Percentiles rank a stretch among this genome's conserved stretches.
Conservation (phyloP, 164 flowering plant genomes). For the Umbilicus rupestris region DNA sequence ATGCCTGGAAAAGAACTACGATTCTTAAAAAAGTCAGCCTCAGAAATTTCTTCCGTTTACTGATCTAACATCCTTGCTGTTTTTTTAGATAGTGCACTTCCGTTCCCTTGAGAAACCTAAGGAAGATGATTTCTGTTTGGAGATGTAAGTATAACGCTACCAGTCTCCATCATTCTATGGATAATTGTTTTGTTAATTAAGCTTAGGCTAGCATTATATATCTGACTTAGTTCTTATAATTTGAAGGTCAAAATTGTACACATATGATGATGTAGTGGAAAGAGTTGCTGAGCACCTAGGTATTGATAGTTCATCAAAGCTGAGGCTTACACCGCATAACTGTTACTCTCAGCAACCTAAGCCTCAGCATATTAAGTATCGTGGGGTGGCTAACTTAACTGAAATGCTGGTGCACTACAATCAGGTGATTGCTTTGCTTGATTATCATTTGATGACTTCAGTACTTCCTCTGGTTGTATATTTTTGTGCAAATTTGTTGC, state of each 20-base stretch:
- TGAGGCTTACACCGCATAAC: conserved; percentile 74
- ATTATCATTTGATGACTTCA: background rate
- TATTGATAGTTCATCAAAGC: conserved; percentile 70
- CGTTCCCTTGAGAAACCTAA: conserved; percentile 87
- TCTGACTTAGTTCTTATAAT: conserved; percentile 1
- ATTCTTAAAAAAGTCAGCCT: background rate
- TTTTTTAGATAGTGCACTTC: conserved; percentile 71
- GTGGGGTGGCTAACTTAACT: conserved; percentile 53
- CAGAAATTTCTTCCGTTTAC: background rate
- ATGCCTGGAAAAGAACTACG: background rate
- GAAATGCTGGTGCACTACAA: conserved; percentile 77
- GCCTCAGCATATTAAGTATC: conserved; percentile 55
- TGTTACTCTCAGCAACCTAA: conserved; percentile 70
- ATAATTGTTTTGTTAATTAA: background rate
- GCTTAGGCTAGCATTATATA: background rate
- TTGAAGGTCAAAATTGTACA: conserved; percentile 50
- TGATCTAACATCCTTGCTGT: conserved; percentile 4
- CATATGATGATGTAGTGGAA: conserved; percentile 82
- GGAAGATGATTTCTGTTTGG: conserved; percentile 82
- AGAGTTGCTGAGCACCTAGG: conserved; percentile 63
- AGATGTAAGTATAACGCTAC: conserved; percentile 48
- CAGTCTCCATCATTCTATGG: background rate
- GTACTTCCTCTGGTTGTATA: background rate
- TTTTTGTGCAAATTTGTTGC: background rate
- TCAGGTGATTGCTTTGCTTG: conserved; percentile 33